A percentile compares a stretch with the other conserved stretches of the same genome.
These are phyloP conservation scores for Agaricus subrufescens DNA, from an alignment of 768 basidiomycete genomes.

Conservation along the genomic window DNA sequence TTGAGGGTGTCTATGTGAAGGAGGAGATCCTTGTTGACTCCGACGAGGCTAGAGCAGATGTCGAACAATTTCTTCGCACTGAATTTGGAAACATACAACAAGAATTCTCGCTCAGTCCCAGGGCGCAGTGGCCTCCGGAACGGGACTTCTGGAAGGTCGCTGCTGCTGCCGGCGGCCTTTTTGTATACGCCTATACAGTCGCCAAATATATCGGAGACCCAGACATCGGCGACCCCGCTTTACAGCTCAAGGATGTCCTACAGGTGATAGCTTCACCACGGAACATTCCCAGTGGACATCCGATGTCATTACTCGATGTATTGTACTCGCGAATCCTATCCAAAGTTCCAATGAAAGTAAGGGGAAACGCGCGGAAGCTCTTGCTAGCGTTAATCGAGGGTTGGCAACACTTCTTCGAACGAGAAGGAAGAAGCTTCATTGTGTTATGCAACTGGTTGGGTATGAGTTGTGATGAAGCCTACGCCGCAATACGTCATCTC, in stretches of 20 bases:
- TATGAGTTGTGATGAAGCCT: background rate
- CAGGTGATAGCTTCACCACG: background rate
- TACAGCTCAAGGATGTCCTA: background rate
- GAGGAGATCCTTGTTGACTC: background rate
- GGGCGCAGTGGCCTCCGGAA: background rate
- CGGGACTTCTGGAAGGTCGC: background rate
- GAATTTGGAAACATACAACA: background rate
- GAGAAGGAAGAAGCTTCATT: no score
- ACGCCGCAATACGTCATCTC: background rate
- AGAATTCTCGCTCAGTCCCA: background rate
- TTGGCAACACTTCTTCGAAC: background rate
- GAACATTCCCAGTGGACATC: background rate
- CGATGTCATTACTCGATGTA: slow-evolving; percentile 7
- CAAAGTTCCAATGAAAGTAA: background rate
- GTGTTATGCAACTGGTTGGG: background rate
- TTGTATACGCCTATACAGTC: background rate
- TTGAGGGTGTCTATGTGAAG: background rate
- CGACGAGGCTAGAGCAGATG: background rate
- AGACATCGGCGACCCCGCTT: background rate
- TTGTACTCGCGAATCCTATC: background rate
- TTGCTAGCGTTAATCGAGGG: background rate
- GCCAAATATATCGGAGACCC: background rate
- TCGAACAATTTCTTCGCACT: background rate
- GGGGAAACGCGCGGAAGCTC: background rate
- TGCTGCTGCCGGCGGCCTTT: background rate